Base-by-base conservation (phyloP, 164 flowering plant genomes). In the Piper betle region DNA sequence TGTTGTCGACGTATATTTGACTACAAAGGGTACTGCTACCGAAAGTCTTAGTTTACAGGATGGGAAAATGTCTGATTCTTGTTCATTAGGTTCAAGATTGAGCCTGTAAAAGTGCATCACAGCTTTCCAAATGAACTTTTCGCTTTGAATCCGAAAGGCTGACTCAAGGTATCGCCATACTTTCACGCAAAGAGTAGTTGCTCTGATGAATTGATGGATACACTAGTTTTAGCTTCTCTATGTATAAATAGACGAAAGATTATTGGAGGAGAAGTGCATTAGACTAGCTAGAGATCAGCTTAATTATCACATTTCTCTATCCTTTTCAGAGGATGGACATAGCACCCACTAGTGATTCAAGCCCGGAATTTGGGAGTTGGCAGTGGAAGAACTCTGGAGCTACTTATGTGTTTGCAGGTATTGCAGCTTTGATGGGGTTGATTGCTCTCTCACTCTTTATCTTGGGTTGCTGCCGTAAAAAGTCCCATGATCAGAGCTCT, bases 341-440 rank as follows among this genome's bases (percentile, higher is more conserved):
- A 43, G 50, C 3, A 43, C 50, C 50, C 8, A 43, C 50, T 8
- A 43, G 50, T 16, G 55, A 7, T 2, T 53, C 25, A 7, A 8
- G 8, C 25, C 55, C 5, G 20, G n/a, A 18, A 5, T 18, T 15
- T 53, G 19, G 55, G 55, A 53, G 9, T 17, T 53, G 2, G 55
- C 19, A 53, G 13, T 53, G 55, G 55, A 53, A 16, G 55, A 53
- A 53, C 3, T 42, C 60, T 37, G 83, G 84, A 3, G 12, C 74
- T 1, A 82, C 84, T 0, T 84, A 79, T 57, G 74, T 84, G 2
- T 76, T 76, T 53, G 74, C 71, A 0, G 79, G 83, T 1, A 55
- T 82, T 15, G 82, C 74, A 2, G 40, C 75, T 12, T 64, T 78
- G 78, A 15, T 84, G 12, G 72, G 70, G 5, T 78, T 82, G 58